Evolutionary conservation across 2,329 filamentous ascomycete genomes (phyloP), one percentile per base, ranked within the genome.

Genomic region (Nemania diffusa): DNA sequence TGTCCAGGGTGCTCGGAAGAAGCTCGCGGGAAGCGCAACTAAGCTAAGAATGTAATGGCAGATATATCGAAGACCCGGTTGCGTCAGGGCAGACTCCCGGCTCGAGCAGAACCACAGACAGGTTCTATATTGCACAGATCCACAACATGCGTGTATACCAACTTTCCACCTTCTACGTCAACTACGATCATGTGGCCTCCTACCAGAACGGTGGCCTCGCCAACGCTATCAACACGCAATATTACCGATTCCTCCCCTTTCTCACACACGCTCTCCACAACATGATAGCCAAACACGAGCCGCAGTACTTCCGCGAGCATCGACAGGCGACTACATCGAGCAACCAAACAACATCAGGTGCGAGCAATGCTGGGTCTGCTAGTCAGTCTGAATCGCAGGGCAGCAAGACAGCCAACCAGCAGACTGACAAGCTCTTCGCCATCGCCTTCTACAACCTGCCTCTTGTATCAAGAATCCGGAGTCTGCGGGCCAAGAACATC

Each of bases 391-490:
- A 92, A 62, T 83, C 81, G 17, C 85, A 90, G 48, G 88, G 89
- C 51, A 88, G 90, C 74, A 91, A 93, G 81, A 97, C 92, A 32
- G 89, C 91, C 62, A 93, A 97, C 78, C 94, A 97, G 79, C 94
- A 97, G 82, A 97, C 96, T 0, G 96, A 99, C 81, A 97, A 97
- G 83, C 85, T 99, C 42, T 98, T 99, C 79, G 89, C 93, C 4
- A 85, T 97, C 59, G 94, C 94, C 34, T 97, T 97, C 75, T 97
- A 97, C 83, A 97, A 97, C 77, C 83, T 97, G 29, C 93, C 94
- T 0, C 85, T 97, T 1, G 92, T 97, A 15, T 96, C 93, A 1
- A 87, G 94, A 71, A 88, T 97, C 64, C 92, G 94, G 67, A 91
- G 93, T 74, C 84, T 99, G 69, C 91, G 96, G 34, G 97, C 96